Base-by-base conservation (phyloP, 306 rosid species). In the Argentina anserina region DNA sequence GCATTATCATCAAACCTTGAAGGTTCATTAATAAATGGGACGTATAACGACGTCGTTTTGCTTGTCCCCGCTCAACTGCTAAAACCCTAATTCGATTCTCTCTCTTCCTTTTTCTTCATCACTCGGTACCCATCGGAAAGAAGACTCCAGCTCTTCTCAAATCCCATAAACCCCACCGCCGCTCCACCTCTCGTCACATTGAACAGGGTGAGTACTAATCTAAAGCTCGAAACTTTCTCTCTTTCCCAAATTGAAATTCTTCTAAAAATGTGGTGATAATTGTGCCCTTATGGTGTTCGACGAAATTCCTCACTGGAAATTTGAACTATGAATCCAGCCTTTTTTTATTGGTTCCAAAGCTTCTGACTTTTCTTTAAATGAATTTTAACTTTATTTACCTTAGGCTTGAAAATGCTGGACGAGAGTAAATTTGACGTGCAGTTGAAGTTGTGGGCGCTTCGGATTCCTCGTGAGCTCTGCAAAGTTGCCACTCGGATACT, bases 381-480 rank as follows among this genome's bases (percentile, higher is more conserved):
- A n/a, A 4, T 56, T 56, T 15, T 4, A 1, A 56, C 15, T 40
- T 41, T 41, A n/a, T n/a, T 23, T 5, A 1, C 0, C 29, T 8
- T 0, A 20, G 66, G 6, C 2, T 3, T 61, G 45, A 33, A 77
- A 40, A 89, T 89, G 97, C 69, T 89, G 82, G 95, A 89, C 23
- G 85, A 89, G 83, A 84, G 88, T 75, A 84, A 88, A 81, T 94
- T 94, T 28, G 89, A 91, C 1, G 83, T 86, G 72, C 77, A 83
- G 42, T 81, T 91, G 56, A 83, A 83, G 5, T 70, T 94, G 37
- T 79, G 86, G 96, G 99, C 96, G 3, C 89, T 94, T 75, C 89
- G 96, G 78, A 88, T 94, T 45, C 97, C 99, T 81, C 90, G 97
- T 68, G 92, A 89, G 74, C 85, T 78, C 4, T 91, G 97, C 90